Evolutionary conservation across 495 filamentous ascomycete species (phyloP).

Genomic region (Sabuloglossum arenarium): DNA sequence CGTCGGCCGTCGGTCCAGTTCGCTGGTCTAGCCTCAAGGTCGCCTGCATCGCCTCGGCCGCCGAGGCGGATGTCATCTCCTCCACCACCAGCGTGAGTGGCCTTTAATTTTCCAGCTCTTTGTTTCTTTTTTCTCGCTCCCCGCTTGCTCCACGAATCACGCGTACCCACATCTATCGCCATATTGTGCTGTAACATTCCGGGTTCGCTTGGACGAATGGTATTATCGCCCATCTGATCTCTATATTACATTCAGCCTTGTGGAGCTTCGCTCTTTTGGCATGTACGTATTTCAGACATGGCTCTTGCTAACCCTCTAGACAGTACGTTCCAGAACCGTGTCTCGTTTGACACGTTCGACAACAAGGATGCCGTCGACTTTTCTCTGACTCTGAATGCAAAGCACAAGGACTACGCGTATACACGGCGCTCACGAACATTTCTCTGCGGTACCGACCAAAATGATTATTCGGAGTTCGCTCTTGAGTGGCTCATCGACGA

Average conservation of each 20-base stretch:
- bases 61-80: constrained; percentile 2
- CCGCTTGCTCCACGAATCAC: constrained; percentile 2
- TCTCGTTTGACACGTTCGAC: constrained; percentile 89
- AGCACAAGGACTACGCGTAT: constrained; percentile 76
- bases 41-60: constrained; percentile 2
- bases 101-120: background rate
- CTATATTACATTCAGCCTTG: background rate
- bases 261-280: background rate
- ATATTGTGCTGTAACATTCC: background rate
- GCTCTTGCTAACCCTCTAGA: constrained; percentile 5
- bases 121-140: background rate
- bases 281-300: background rate
- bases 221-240: background rate
- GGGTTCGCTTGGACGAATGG: background rate
- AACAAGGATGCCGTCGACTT: constrained; percentile 62
- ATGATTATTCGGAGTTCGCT: constrained; percentile 89
- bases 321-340: constrained; percentile 37
- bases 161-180: background rate
- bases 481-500: constrained; percentile 88
- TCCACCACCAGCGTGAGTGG: constrained; percentile 5
- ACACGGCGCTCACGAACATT: constrained; percentile 75
- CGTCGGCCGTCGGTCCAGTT: constrained; percentile 6
- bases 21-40: background rate
- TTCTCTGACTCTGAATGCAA: constrained; percentile 67
- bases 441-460: constrained; percentile 83